These are phyloP conservation scores for Globisporangium carolinianum DNA, from an alignment of 352 stramenopile species.

Conservation along the genomic window DNA sequence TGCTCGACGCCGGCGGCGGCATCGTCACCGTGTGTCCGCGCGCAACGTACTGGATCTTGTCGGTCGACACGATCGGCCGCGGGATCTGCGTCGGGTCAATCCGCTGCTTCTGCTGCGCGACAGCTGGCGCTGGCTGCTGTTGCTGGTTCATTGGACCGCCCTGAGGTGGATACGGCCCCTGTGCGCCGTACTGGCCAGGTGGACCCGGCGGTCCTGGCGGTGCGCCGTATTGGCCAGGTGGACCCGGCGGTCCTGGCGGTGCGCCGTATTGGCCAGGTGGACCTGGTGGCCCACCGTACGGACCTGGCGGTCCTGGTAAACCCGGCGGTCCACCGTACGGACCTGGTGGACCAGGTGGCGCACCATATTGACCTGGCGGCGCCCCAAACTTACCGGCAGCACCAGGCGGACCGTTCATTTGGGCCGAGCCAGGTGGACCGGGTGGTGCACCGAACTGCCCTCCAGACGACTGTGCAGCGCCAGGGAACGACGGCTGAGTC, in stretches of 20 bases:
- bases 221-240: conserved; percentile 2
- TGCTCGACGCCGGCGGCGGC: conserved; percentile 63
- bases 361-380: conserved; percentile 2
- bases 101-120: conserved; percentile 54
- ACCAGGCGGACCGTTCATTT: conserved; percentile 9
- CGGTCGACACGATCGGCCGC: conserved; percentile 56
- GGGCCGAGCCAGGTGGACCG: conserved; percentile 6
- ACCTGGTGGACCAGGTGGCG: conserved; percentile 9
- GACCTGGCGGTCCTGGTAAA: neutral
- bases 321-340: conserved; percentile 11
- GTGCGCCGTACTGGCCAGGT: conserved; percentile 9
- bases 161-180: conserved; percentile 8
- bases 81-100: conserved; percentile 88
- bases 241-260: conserved; percentile 1
- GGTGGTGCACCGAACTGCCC: conserved; percentile 1
- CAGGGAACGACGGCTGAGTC: conserved; percentile 4
- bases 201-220: neutral
- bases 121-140: conserved; percentile 28
- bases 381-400: neutral
- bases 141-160: conserved; percentile 14
- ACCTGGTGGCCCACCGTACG: conserved; percentile 3
- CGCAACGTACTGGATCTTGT: conserved; percentile 70
- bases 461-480: conserved; percentile 6
- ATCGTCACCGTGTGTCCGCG: conserved; percentile 79
- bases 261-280: conserved; percentile 13